Conservation (phyloP, 495 filamentous ascomycete species). For the Evernia prunastri region DNA sequence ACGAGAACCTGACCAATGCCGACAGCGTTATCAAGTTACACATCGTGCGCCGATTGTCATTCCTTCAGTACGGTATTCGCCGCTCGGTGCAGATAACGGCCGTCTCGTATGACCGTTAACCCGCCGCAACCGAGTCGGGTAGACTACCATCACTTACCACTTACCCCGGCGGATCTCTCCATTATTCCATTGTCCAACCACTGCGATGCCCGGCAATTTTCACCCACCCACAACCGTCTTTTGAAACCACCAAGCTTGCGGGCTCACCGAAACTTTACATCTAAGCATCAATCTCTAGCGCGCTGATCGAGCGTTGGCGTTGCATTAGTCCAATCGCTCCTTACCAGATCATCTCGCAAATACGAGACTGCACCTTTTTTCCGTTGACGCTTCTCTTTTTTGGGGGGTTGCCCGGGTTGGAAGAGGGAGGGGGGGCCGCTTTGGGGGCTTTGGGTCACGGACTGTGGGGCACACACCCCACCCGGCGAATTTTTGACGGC, state of each 20-base stretch:
- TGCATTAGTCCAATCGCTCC: background rate
- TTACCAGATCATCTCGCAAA: background rate
- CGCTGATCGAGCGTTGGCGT: background rate
- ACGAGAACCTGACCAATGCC: background rate
- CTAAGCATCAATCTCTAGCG: background rate
- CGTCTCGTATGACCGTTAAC: background rate
- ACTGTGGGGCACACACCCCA: too few relatives aligned
- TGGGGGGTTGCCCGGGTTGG: too few relatives aligned
- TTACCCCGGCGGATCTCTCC: background rate
- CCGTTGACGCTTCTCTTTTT: too few relatives aligned
- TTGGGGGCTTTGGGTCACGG: too few relatives aligned
- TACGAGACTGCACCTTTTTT: too few relatives aligned
- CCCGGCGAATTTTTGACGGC: too few relatives aligned
- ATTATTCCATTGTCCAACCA: too few relatives aligned
- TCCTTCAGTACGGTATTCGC: too few relatives aligned
- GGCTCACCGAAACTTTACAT: background rate
- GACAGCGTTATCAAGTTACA: background rate
- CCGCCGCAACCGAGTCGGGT: background rate
- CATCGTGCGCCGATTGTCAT: background rate
- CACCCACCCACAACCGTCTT: background rate
- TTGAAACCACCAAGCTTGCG: background rate
- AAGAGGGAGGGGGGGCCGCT: too few relatives aligned
- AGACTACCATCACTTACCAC: background rate
- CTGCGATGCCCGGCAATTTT: background rate
- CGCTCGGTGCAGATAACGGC: background rate